Conservation (phyloP, 129 eudicot species). For the Artemisia argyi region DNA sequence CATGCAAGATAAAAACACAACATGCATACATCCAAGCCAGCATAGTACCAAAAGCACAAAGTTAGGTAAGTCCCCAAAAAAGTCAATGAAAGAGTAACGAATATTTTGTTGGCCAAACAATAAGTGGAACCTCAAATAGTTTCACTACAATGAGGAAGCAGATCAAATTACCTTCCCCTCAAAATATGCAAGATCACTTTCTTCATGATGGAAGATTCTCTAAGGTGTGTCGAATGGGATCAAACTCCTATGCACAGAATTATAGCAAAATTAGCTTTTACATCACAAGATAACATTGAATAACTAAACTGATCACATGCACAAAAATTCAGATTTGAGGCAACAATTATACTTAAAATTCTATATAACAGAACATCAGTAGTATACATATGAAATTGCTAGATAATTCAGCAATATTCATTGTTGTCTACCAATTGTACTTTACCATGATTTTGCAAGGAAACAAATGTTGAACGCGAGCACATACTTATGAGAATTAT, state of each 20-base stretch:
- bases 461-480: too few species aligned
- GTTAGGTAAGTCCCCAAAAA: too few species aligned
- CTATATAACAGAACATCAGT: too few species aligned
- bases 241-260: constrained; percentile 64
- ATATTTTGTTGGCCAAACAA: background rate
- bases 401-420: too few species aligned
- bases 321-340: constrained; percentile 1
- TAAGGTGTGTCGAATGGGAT: constrained; percentile 73
- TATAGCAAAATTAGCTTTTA: constrained; percentile 27
- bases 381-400: too few species aligned
- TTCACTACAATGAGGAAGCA: background rate
- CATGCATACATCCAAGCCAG: too few species aligned
- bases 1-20: too few species aligned
- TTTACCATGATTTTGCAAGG: too few species aligned
- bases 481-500: too few species aligned
- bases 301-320: constrained; percentile 2
- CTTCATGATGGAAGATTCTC: constrained; percentile 79
- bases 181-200: constrained; percentile 62
- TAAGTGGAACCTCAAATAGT: background rate
- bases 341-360: constrained; percentile 1
- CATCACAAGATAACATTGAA: constrained; percentile 10
- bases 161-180: constrained; percentile 64
- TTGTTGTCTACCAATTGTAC: too few species aligned
- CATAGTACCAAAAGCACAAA: too few species aligned
- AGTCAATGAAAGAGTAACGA: too few species aligned